These are phyloP conservation scores for Phylloporus sp. DNA, from an alignment of 768 basidiomycete species.

Conservation along the genomic window DNA sequence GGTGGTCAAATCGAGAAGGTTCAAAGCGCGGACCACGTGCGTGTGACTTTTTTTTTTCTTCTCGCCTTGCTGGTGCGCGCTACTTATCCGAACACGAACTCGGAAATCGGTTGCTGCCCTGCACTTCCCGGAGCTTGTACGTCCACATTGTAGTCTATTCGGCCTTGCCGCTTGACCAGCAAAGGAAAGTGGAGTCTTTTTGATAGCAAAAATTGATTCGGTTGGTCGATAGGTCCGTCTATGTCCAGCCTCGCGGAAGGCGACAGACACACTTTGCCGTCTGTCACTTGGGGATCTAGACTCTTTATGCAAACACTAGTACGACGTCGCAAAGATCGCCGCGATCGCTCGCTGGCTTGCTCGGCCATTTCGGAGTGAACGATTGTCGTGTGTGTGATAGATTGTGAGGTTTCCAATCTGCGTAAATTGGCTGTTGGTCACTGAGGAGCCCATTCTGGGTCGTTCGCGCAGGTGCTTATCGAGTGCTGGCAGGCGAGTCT, in stretches of 20 bases:
- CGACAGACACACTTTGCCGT: neutral
- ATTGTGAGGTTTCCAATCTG: neutral
- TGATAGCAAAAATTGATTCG: conserved; percentile 6
- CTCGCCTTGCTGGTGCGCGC: no score
- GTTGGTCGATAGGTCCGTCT: neutral
- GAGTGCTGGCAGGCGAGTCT: conserved; percentile 1
- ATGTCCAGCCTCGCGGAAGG: conserved; percentile 6
- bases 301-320: neutral
- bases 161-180: conserved; percentile 2
- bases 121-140: neutral
- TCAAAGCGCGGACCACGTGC: conserved; percentile 9
- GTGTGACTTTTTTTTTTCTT: neutral
- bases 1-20: conserved; percentile 15
- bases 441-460: neutral
- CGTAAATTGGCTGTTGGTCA: conserved; percentile 10
- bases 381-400: conserved; percentile 8
- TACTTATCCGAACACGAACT: conserved; percentile 15
- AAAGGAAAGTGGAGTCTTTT: conserved; percentile 13
- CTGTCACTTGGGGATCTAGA: neutral
- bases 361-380: neutral
- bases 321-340: neutral
- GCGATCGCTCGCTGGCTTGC: neutral
- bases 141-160: neutral
- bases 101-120: neutral
- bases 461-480: neutral